Base-by-base conservation (phyloP, 495 filamentous ascomycete species). In the Tuber magnatum region DNA sequence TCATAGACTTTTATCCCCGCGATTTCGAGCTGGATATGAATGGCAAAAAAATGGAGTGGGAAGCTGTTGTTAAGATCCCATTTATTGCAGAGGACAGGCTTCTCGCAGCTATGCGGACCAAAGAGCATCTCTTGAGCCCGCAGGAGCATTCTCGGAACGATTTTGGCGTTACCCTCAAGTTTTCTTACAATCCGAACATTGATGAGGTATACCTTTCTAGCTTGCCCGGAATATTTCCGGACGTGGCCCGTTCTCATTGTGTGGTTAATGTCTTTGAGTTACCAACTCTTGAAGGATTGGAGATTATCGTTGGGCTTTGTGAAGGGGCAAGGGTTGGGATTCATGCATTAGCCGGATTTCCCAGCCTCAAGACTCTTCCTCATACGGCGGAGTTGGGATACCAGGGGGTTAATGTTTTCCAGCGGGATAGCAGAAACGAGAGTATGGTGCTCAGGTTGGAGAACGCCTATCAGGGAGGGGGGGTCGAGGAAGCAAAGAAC, bases 21-120 rank as follows among this genome's bases (percentile, higher is more conserved):
- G 94, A 98, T 77, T 99, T 99, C 78, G 94, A 97, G 78, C 88
- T 99, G 32, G 96, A 99, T 81, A 97, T 98, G 94, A 97, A 98
- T 80, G 96, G 96, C 73, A 99, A 99, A 87, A 99, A 97, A 86
- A 96, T 97, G 93, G 96, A 98, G 78, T 99, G 96, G 96, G 96
- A 99, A 81, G 96, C 95, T 43, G 94, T 99, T 56, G 94, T 98
- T 72, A 97, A 97, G 85, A 98, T 99, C 77, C 96, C 96, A 0
- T 99, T 99, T 84, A 99, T 99, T 79, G 93, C 98, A 43, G 94
- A 98, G 82, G 87, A 88, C 71, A 88, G 96, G 5, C 85, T 99
- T 28, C 86, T 99, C 51, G 85, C 86, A 46, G 96, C 94, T 18
- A 95, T 99, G 89, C 91, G 87, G 28, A 91, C 92, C 18, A 93